Evolutionary conservation across 2,329 filamentous ascomycete species (phyloP).

Genomic region (Fusarium stilboides): DNA sequence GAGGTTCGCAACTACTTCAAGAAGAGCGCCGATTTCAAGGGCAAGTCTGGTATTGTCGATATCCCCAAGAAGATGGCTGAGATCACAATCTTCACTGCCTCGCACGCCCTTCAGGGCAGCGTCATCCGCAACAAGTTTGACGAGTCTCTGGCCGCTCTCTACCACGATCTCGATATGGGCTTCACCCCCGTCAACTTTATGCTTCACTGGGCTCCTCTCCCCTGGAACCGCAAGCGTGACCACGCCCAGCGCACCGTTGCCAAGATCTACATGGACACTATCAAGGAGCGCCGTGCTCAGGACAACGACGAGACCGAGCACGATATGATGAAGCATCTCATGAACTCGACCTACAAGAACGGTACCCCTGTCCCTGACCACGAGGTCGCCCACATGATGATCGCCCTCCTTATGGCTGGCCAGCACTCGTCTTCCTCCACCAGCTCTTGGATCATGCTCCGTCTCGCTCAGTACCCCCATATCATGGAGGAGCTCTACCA

Average conservation of each 20-base stretch:
- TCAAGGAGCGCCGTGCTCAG: conserved; percentile 76
- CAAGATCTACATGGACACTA: conserved; percentile 86
- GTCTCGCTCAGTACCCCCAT: conserved; percentile 82
- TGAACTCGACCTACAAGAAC: conserved; percentile 89
- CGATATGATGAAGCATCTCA: conserved; percentile 93
- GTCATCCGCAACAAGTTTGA: conserved; percentile 87
- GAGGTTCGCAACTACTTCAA: conserved; percentile 84
- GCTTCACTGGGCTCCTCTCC: conserved; percentile 88
- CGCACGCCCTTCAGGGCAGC: conserved; percentile 86
- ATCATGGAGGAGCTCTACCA: conserved; percentile 85
- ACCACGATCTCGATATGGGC: conserved; percentile 91
- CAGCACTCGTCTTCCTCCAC: conserved; percentile 92
- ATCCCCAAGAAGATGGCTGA: conserved; percentile 84
- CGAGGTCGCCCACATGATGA: conserved; percentile 94
- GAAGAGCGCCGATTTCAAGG: conserved; percentile 76
- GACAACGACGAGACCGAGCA: conserved; percentile 66
- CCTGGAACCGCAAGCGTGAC: conserved; percentile 89
- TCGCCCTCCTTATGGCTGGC: conserved; percentile 91
- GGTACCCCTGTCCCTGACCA: conserved; percentile 83
- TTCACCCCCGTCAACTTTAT: conserved; percentile 93
- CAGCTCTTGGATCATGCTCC: conserved; percentile 87
- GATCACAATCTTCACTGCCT: conserved; percentile 91
- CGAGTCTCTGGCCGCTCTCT: conserved; percentile 83
- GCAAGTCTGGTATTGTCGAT: conserved; percentile 77
- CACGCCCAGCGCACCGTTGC: conserved; percentile 85